phyloP scores from a whole-genome alignment of 768 basidiomycete species.

The Leucocoprinus leucothites region DNA sequence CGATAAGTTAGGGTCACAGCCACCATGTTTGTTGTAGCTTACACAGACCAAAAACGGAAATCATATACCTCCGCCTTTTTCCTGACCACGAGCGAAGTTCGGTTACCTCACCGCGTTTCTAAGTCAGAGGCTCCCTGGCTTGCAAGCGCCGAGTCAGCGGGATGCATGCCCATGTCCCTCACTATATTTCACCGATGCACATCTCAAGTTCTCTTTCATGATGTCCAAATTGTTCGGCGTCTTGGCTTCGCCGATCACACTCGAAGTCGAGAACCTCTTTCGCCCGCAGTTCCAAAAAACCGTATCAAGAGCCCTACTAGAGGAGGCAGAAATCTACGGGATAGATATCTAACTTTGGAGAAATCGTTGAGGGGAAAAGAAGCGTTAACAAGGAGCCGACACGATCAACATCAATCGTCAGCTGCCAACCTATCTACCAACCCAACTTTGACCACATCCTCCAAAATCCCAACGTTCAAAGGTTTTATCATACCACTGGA shows the following conservation, averaged over 20 bases:
- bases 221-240: background rate
- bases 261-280: background rate
- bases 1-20: no score
- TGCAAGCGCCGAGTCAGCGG: background rate
- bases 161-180: background rate
- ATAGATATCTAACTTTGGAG: slow-evolving; percentile 5
- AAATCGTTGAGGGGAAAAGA: slow-evolving; percentile 12
- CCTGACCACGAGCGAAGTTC: no score
- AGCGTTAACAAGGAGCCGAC: slow-evolving; percentile 2
- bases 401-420: background rate
- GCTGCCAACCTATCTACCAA: background rate
- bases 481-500: slow-evolving; percentile 60
- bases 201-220: background rate
- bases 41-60: no score
- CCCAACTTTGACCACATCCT: background rate
- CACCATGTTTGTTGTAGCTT: no score
- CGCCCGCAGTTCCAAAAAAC: slow-evolving; percentile 1
- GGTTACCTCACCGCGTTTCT: no score
- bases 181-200: background rate
- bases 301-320: background rate
- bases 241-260: background rate
- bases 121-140: background rate
- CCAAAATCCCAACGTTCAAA: slow-evolving; percentile 32
- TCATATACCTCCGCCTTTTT: no score
- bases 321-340: slow-evolving; percentile 8